A percentile compares a stretch with the other conserved stretches of the same genome.
Evolutionary conservation across 169 alveolate genomes (phyloP).

Genomic region (Perkinsus chesapeaki): DNA sequence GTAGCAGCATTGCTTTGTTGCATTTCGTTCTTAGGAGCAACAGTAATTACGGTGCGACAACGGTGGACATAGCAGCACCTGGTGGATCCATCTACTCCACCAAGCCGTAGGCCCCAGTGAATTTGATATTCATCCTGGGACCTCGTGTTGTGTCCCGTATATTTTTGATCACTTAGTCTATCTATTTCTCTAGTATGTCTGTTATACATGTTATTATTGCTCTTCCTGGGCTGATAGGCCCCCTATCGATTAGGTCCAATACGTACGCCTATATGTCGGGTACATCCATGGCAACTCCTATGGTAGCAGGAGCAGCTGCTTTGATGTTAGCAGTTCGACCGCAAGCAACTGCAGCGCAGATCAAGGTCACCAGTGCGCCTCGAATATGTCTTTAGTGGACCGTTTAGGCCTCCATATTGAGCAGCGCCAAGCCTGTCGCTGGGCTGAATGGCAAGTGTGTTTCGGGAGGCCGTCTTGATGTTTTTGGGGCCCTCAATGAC

Average conservation of each 20-base stretch:
- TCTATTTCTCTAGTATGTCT: neutral
- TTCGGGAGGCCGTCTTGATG: neutral
- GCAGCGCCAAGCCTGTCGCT: neutral
- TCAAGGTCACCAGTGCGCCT: neutral
- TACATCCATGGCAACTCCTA: slow-evolving; percentile 54
- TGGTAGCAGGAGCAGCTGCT: slow-evolving; percentile 35
- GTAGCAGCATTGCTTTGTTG: slow-evolving; percentile 21
- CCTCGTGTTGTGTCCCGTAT: neutral
- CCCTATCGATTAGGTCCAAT: neutral
- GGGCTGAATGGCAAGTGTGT: neutral
- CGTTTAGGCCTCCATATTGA: neutral
- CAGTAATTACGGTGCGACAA: slow-evolving; percentile 40
- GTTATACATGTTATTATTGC: no score
- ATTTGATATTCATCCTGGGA: neutral
- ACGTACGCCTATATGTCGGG: slow-evolving; percentile 40
- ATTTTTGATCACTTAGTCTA: neutral
- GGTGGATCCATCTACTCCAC: slow-evolving; percentile 48
- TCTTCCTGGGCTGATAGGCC: neutral
- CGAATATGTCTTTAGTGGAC: neutral
- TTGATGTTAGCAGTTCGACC: neutral
- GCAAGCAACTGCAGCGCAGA: neutral
- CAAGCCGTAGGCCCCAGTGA: no score
- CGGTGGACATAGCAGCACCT: slow-evolving; percentile 56
- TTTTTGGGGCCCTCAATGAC: neutral
- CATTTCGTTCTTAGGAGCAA: slow-evolving; percentile 11